These are phyloP conservation scores for Peniophora sp. DNA, from an alignment of 1,284 basidiomycete genomes.

Conservation along the genomic window DNA sequence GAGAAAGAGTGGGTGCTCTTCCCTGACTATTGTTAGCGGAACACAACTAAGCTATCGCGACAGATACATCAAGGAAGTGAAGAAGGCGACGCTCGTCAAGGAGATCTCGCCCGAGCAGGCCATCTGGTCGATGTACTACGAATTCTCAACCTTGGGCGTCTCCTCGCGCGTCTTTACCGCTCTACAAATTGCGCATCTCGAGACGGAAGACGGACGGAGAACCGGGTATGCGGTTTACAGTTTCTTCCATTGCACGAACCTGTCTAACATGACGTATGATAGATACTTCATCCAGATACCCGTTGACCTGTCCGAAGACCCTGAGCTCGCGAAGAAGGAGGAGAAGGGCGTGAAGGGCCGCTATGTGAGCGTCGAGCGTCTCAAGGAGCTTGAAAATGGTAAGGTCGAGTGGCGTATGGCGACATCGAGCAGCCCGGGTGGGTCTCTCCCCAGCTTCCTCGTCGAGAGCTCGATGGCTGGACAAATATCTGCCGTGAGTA, in stretches of 20 bases:
- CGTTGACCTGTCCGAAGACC: conserved; percentile 50
- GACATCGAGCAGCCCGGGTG: conserved; percentile 66
- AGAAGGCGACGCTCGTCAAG: conserved; percentile 55
- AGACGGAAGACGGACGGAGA: conserved; percentile 35
- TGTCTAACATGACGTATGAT: conserved; percentile 2
- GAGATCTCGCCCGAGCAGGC: conserved; percentile 51
- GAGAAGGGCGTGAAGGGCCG: conserved; percentile 60
- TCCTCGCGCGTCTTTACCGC: conserved; percentile 72
- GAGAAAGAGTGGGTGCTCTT: conserved; percentile 53
- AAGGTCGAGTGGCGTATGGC: conserved; percentile 74
- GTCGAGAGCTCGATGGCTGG: conserved; percentile 51
- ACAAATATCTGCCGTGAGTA: conserved; percentile 50
- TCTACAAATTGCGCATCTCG: conserved; percentile 51
- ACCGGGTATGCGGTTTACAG: conserved; percentile 45
- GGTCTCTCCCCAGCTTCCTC: conserved; percentile 57
- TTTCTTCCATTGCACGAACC: background rate
- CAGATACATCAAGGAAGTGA: conserved; percentile 60
- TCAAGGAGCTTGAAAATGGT: conserved; percentile 56
- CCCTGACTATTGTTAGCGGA: background rate
- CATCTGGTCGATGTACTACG: conserved; percentile 70
- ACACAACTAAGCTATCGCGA: background rate
- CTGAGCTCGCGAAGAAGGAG: conserved; percentile 53
- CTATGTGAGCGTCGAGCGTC: conserved; percentile 62
- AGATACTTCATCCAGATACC: conserved; percentile 69
- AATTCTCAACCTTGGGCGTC: conserved; percentile 52